Evolutionary conservation across 805 yeast genomes (phyloP).

Genomic region (Saturnispora besseyi): DNA sequence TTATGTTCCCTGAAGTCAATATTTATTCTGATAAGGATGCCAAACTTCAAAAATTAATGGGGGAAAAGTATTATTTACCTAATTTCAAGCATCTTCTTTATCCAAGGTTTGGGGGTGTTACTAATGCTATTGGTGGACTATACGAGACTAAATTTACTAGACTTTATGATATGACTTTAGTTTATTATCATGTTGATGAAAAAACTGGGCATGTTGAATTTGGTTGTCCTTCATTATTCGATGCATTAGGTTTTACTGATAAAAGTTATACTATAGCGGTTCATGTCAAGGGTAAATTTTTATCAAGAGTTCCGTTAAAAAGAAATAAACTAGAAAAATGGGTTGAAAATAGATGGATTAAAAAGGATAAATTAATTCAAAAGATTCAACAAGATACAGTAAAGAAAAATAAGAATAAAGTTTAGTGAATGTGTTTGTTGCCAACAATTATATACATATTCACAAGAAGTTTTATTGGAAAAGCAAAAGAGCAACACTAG

Average conservation of each 20-base stretch:
- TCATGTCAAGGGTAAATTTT: conserved; percentile 38
- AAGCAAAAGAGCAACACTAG: background rate
- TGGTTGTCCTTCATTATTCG: conserved; percentile 30
- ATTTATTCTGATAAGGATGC: conserved; percentile 44
- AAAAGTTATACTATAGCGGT: conserved; percentile 29
- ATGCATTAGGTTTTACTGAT: conserved; percentile 29
- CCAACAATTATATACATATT: background rate
- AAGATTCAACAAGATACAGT: conserved; percentile 26
- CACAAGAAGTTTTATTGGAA: too few relatives aligned
- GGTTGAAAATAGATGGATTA: conserved; percentile 66
- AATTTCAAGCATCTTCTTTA: conserved; percentile 53
- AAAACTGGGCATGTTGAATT: conserved; percentile 17
- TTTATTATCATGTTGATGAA: conserved; percentile 28
- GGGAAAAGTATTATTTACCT: conserved; percentile 54
- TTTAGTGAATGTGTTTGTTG: too few relatives aligned
- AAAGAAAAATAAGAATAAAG: conserved; percentile 3
- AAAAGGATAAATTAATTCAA: conserved; percentile 49
- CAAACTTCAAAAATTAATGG: conserved; percentile 43
- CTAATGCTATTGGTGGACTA: conserved; percentile 38
- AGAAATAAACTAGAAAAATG: conserved; percentile 57
- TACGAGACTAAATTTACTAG: conserved; percentile 33
- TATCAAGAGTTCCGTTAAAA: conserved; percentile 42
- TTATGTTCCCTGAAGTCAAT: conserved; percentile 81
- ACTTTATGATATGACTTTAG: conserved; percentile 49
- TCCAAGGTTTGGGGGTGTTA: conserved; percentile 63